Evolutionary conservation across 2,329 filamentous ascomycete genomes (phyloP).

Genomic region (Capronia epimyces): DNA sequence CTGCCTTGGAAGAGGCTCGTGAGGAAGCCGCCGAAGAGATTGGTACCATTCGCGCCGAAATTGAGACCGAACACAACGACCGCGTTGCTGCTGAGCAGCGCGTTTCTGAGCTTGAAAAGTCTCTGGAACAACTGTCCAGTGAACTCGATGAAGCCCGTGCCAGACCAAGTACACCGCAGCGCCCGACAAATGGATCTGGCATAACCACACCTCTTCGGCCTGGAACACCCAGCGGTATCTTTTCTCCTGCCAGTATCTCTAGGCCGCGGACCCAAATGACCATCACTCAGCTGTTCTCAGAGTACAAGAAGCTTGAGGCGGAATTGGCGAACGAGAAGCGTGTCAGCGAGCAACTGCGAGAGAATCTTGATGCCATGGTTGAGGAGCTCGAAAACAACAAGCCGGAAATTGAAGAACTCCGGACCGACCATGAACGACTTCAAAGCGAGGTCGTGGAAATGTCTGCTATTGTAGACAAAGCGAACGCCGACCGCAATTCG

Average conservation of each 20-base stretch:
- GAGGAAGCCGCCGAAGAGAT: slow-evolving; percentile 59
- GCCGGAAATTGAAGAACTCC: slow-evolving; percentile 81
- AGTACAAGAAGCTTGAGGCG: slow-evolving; percentile 59
- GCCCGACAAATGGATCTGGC: slow-evolving; percentile 46
- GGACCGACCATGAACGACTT: slow-evolving; percentile 72
- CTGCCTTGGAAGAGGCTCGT: slow-evolving; percentile 52
- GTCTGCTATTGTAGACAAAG: slow-evolving; percentile 75
- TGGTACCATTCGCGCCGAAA: slow-evolving; percentile 49
- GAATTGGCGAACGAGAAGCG: slow-evolving; percentile 68
- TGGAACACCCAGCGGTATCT: slow-evolving; percentile 45
- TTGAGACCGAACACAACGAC: slow-evolving; percentile 54
- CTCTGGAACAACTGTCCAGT: slow-evolving; percentile 56
- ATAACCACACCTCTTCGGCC: slow-evolving; percentile 47
- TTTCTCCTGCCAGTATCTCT: slow-evolving; percentile 45
- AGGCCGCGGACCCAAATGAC: slow-evolving; percentile 58
- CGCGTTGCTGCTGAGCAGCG: slow-evolving; percentile 58
- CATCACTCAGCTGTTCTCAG: slow-evolving; percentile 59
- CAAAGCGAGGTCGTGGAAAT: slow-evolving; percentile 76
- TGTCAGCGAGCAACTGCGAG: slow-evolving; percentile 66
- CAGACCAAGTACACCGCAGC: slow-evolving; percentile 51
- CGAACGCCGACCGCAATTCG: slow-evolving; percentile 71
- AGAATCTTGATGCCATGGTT: slow-evolving; percentile 79
- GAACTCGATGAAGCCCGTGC: slow-evolving; percentile 43
- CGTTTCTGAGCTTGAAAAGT: slow-evolving; percentile 60
- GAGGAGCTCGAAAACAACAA: slow-evolving; percentile 76